phyloP scores from a whole-genome alignment of 225 moss, liverwort and hornwort species.

The Straminergon stramineum region DNA sequence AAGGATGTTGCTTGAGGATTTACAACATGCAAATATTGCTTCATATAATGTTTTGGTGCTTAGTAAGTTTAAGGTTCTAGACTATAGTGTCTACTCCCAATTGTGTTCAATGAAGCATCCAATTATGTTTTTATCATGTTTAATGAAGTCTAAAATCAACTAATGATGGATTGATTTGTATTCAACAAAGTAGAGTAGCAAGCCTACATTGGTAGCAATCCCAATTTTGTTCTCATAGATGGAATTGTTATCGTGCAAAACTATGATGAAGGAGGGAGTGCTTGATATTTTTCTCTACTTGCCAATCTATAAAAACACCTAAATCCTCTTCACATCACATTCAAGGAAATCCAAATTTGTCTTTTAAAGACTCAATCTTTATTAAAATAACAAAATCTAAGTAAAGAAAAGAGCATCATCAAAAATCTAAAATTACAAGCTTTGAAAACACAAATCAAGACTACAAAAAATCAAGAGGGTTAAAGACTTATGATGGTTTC shows the following conservation, averaged over 20 bases:
- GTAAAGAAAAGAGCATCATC: not conserved
- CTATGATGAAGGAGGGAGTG: conserved; percentile 76
- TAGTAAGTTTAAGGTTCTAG: not conserved
- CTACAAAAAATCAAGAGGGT: not conserved
- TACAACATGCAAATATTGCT: too few species aligned
- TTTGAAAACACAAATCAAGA: not conserved
- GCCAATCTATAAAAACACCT: not conserved
- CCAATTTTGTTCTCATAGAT: conserved; percentile 85
- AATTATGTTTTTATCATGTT: not conserved
- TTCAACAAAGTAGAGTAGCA: not conserved
- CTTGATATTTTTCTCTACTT: conserved; percentile 36
- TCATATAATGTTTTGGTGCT: too few species aligned
- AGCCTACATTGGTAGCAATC: conserved; percentile 58
- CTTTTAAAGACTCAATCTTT: not conserved
- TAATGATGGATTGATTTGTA: not conserved
- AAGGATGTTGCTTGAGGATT: too few species aligned
- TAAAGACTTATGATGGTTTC: not conserved
- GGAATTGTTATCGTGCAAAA: conserved; percentile 61
- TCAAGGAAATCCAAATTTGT: not conserved
- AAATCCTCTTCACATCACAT: not conserved
- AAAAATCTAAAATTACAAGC: not conserved
- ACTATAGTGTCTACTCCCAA: not conserved
- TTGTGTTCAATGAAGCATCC: not conserved
- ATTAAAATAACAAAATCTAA: not conserved
- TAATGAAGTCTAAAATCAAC: not conserved